Evolutionary conservation across 1,284 basidiomycete genomes (phyloP).

Genomic region (Exobasidium cylindrosporum): DNA sequence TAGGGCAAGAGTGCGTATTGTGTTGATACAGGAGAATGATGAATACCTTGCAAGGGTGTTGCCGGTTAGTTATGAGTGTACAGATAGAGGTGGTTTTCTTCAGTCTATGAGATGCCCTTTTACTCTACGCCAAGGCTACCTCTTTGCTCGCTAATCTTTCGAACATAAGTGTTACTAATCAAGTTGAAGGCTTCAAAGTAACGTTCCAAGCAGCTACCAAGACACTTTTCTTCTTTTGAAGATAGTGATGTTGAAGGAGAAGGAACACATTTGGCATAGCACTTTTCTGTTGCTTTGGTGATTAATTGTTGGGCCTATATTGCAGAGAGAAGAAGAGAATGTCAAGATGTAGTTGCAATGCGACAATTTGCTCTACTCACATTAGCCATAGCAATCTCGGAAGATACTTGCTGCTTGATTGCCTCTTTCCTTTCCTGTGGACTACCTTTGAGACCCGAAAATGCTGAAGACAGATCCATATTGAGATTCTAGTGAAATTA

Average conservation of each 20-base stretch:
- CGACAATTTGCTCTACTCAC: slow-evolving; percentile 28
- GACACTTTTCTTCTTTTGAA: slow-evolving; percentile 48
- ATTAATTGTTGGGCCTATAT: slow-evolving; percentile 48
- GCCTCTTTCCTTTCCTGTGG: slow-evolving; percentile 45
- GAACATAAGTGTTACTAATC: slow-evolving; percentile 41
- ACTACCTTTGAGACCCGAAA: slow-evolving; percentile 16
- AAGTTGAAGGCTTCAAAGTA: slow-evolving; percentile 54
- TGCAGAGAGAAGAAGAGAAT: neutral
- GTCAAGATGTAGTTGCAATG: slow-evolving; percentile 28
- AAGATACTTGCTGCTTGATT: slow-evolving; percentile 48
- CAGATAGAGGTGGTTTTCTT: too few relatives aligned
- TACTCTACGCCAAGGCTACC: slow-evolving; percentile 22
- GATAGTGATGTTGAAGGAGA: slow-evolving; percentile 38
- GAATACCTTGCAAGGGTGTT: too few relatives aligned
- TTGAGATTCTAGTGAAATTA: too few relatives aligned
- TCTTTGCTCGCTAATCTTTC: slow-evolving; percentile 37
- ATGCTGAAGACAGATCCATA: slow-evolving; percentile 19
- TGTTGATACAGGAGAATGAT: too few relatives aligned
- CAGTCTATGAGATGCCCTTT: neutral
- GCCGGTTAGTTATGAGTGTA: too few relatives aligned
- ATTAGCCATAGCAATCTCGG: slow-evolving; percentile 18
- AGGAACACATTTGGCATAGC: slow-evolving; percentile 50
- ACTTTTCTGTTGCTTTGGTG: slow-evolving; percentile 52
- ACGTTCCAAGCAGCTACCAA: slow-evolving; percentile 49
- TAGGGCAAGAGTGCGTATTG: too few relatives aligned